Evolutionary conservation across 208 protist species (phyloP), one percentile per base, ranked within the genome.

Genomic region (Leishmania guyanensis): DNA sequence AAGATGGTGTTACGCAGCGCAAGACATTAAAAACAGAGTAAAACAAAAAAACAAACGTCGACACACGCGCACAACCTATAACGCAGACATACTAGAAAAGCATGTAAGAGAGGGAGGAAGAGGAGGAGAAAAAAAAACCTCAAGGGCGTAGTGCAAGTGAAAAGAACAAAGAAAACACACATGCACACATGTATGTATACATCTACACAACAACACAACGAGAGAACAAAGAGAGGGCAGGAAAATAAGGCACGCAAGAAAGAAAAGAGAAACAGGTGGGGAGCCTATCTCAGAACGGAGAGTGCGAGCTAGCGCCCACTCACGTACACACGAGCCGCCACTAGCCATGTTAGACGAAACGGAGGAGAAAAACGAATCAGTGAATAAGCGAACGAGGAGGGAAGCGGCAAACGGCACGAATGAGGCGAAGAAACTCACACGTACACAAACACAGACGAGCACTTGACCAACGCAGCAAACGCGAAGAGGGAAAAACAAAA

Each of bases 111-210:
- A 84, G 62, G 43, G 50, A 70, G 43, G 71, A 29, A 77, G 70
- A 84, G 33, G 64, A n/a, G 70, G n/a, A 1, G 60, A 36, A 43
- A 14, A n/a, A 60, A 81, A 69, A 39, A 68, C n/a, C 39, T 71
- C 66, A 10, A 39, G 5, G 68, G 22, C 22, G 68, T 12, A 72
- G 33, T 72, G 39, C 36, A 50, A 79, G 8, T 62, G 48, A 81
- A 65, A 43, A 53, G 17, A 20, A 51, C 22, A 51, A 46, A n/a
- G 68, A 72, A 50, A 77, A 20, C 17, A 36, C 17, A 29, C 51
- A 77, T 64, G 22, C 51, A 64, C 20, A 43, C 36, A n/a, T 64
- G 46, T 77, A 77, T 77, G 20, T 39, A 77, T 77, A 77, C 36
- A 77, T 77, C n/a, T 3, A 77, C 43, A 33, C 20, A 72, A n/a